Conservation (phyloP, 2,329 filamentous ascomycete species). For the Xylariaceae sp. region DNA sequence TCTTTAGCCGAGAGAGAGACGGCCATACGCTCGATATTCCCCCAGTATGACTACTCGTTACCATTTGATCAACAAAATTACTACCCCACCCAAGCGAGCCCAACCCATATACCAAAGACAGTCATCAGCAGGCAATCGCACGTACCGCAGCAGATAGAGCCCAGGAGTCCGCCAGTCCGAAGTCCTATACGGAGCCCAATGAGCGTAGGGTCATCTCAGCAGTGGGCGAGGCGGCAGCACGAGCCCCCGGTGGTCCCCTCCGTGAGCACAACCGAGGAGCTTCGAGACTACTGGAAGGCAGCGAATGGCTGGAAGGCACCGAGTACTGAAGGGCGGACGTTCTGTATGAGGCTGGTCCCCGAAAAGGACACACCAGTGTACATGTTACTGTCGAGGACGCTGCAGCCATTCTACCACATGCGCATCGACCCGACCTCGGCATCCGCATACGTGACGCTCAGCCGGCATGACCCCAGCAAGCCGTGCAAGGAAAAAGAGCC, state of each 20-base stretch:
- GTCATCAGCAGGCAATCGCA: conserved; percentile 63
- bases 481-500: conserved; percentile 42
- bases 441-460: conserved; percentile 55
- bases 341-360: conserved; percentile 52
- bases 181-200: conserved; percentile 32
- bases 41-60: conserved; percentile 63
- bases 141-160: conserved; percentile 35
- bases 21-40: conserved; percentile 67
- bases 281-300: conserved; percentile 62
- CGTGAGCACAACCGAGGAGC: conserved; percentile 53
- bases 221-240: conserved; percentile 31
- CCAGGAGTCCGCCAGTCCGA: conserved; percentile 26
- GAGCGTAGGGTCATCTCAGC: conserved; percentile 28
- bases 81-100: conserved; percentile 60
- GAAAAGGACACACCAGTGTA: conserved; percentile 60
- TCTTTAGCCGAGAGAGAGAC: conserved; percentile 26
- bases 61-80: conserved; percentile 64
- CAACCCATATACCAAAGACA: conserved; percentile 56
- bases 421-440: conserved; percentile 58
- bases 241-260: conserved; percentile 43
- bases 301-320: conserved; percentile 64
- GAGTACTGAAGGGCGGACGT: conserved; percentile 51
- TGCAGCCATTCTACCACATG: conserved; percentile 61
- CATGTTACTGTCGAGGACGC: conserved; percentile 54
- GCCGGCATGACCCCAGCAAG: conserved; percentile 55